Conservation (phyloP, 345 rosid genomes). For the Raphanus sativus region DNA sequence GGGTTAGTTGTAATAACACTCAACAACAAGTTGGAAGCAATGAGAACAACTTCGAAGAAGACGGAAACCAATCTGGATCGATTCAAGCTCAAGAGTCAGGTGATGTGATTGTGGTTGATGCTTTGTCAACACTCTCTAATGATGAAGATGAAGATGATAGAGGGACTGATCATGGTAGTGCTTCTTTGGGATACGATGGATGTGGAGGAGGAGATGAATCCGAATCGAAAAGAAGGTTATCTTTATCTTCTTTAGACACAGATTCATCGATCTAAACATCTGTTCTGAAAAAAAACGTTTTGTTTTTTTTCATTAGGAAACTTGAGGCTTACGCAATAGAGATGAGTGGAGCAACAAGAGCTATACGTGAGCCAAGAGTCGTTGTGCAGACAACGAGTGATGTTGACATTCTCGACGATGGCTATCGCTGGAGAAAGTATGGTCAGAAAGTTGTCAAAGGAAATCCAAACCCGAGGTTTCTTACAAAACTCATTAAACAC, state of each 20-base stretch:
- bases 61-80: conserved; percentile 49
- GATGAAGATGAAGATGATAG: conserved; percentile 83
- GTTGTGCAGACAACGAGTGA: conserved; percentile 99
- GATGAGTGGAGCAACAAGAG: conserved; percentile 91
- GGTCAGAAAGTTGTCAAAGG: conserved; percentile 99
- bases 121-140: conserved; percentile 65
- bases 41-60: conserved; percentile 62
- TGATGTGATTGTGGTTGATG: conserved; percentile 58
- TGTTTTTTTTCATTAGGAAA: conserved; percentile 54
- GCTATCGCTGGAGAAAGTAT: conserved; percentile 96
- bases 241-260: not conserved
- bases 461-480: conserved; percentile 93
- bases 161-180: conserved; percentile 69
- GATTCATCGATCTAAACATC: not conserved
- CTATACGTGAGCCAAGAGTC: conserved; percentile 95
- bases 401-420: conserved; percentile 95
- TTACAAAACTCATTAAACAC: not conserved
- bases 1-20: conserved; percentile 48
- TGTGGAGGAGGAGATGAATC: conserved; percentile 72
- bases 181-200: conserved; percentile 58
- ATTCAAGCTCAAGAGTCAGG: conserved; percentile 59
- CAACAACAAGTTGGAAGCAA: conserved; percentile 35
- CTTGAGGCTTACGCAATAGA: conserved; percentile 71
- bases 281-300: conserved; percentile 9
- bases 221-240: conserved; percentile 84